Conservation (phyloP, 148 eudicot genomes). For the Rhododendron henanense region DNA sequence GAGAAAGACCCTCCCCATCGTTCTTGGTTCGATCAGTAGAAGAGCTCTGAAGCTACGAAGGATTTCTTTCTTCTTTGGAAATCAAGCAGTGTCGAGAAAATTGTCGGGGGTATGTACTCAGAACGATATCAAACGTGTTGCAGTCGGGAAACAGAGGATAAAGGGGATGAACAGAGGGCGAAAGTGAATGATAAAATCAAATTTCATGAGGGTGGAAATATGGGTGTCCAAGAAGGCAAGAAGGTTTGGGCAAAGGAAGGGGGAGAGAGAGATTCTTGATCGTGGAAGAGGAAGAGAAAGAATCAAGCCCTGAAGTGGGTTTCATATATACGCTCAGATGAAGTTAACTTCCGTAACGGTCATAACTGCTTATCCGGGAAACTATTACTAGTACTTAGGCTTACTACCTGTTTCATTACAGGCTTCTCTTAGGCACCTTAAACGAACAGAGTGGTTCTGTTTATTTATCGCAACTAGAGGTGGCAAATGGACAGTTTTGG, state of each 20-base stretch:
- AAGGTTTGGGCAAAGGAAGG: neutral
- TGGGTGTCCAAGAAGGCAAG: conserved; percentile 1
- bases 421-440: too few species aligned
- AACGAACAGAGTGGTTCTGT: too few species aligned
- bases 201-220: neutral
- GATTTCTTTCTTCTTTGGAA: neutral
- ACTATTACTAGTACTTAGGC: too few species aligned
- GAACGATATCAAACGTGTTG: neutral
- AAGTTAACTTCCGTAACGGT: neutral
- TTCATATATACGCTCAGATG: neutral
- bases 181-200: neutral
- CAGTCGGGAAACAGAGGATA: neutral
- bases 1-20: conserved; percentile 3
- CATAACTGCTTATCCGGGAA: neutral
- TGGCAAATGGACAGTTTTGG: too few species aligned
- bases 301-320: neutral
- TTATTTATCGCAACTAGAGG: too few species aligned
- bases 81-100: neutral
- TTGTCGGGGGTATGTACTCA: too few species aligned
- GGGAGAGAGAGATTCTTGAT: neutral
- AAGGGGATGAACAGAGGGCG: neutral
- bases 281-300: neutral
- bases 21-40: neutral
- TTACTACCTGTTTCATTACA: too few species aligned
- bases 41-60: neutral